A percentile compares a stretch with the other conserved stretches of the same genome.
These are phyloP conservation scores for Calonectria fujianensis DNA, from an alignment of 2,329 filamentous ascomycete species.

Conservation along the genomic window DNA sequence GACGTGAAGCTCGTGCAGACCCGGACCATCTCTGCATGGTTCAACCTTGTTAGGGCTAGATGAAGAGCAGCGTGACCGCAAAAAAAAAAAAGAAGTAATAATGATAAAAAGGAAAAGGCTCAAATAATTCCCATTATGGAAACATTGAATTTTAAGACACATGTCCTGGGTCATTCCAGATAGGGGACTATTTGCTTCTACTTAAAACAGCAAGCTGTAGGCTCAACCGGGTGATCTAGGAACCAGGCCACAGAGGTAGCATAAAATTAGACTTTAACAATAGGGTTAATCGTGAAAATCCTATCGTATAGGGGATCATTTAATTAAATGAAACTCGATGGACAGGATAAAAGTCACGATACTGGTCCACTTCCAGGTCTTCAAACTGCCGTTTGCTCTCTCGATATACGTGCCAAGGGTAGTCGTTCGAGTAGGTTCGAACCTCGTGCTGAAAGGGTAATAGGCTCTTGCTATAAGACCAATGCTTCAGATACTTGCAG, in stretches of 20 bases:
- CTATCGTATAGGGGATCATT: no score
- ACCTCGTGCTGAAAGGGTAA: no score
- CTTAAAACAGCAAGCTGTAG: no score
- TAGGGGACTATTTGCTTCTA: not conserved
- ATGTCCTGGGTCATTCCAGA: no score
- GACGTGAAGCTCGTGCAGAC: not conserved
- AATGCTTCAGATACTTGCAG: no score
- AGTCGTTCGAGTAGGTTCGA: not conserved
- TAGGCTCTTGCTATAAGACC: no score
- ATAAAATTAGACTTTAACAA: no score
- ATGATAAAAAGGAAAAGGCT: not conserved
- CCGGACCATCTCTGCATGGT: not conserved
- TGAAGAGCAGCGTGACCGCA: not conserved
- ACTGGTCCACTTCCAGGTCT: constrained; percentile 20
- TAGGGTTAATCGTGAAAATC: no score
- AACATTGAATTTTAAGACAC: no score
- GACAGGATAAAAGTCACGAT: constrained; percentile 35
- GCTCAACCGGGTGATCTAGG: no score
- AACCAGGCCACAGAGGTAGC: no score
- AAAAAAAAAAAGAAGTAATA: not conserved
- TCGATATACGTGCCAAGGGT: constrained; percentile 18
- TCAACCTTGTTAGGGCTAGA: not conserved
- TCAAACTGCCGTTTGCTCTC: constrained; percentile 11
- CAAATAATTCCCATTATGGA: not conserved
- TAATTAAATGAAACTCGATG: not conserved